Conservation (phyloP, 805 yeast species). For the Lipomyces sp. region DNA sequence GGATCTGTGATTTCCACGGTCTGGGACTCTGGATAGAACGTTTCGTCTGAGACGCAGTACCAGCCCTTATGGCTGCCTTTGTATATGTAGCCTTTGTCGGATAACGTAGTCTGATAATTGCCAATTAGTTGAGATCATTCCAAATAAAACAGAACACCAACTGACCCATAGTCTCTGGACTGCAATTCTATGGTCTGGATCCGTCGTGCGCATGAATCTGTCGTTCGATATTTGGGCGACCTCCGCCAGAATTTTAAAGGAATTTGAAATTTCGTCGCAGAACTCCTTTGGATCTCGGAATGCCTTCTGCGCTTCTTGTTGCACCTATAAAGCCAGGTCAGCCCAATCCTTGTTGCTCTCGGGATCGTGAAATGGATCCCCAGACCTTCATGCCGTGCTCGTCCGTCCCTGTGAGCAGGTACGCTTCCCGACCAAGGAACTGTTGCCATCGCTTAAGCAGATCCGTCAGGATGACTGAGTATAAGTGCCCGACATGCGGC, state of each 20-base stretch:
- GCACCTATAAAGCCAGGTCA: no score
- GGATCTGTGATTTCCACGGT: constrained; percentile 44
- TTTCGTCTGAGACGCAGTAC: constrained; percentile 93
- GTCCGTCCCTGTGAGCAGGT: constrained; percentile 88
- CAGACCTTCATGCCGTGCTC: constrained; percentile 84
- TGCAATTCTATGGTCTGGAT: constrained; percentile 64
- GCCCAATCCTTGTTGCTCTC: no score
- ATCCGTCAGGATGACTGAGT: constrained; percentile 83
- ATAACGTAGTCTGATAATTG: constrained; percentile 40
- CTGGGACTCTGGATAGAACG: constrained; percentile 84
- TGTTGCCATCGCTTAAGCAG: constrained; percentile 69
- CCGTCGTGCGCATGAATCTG: constrained; percentile 89
- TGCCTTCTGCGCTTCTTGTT: constrained; percentile 67
- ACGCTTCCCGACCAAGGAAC: constrained; percentile 46
- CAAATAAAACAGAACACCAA: not conserved
- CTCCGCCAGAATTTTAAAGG: constrained; percentile 64
- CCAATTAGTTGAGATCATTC: not conserved
- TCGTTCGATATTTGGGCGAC: constrained; percentile 57
- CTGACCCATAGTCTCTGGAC: constrained; percentile 66
- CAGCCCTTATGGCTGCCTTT: constrained; percentile 87
- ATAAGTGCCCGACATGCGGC: constrained; percentile 92
- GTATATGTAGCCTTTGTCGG: constrained; percentile 63
- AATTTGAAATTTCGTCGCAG: constrained; percentile 65
- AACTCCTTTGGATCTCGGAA: constrained; percentile 58
- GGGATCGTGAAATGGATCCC: no score